phyloP scores from a whole-genome alignment of 2,329 filamentous ascomycete genomes.

The Diaporthe eres region DNA sequence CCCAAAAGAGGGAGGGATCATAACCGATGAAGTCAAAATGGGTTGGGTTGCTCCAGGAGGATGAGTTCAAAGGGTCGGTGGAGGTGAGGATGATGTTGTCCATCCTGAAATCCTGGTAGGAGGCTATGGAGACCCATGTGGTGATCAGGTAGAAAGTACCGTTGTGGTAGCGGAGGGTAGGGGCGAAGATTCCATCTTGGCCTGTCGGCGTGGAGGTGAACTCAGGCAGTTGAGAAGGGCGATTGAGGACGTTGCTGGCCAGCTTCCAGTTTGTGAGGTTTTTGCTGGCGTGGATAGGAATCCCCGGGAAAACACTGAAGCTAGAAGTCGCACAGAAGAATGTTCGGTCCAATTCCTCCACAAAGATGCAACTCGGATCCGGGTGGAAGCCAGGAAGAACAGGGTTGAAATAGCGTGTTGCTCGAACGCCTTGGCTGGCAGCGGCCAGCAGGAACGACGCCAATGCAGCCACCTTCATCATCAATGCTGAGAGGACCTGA shows the following conservation, averaged over 20 bases:
- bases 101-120: background rate
- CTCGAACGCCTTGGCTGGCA: background rate
- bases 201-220: conserved; percentile 49
- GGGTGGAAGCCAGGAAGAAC: conserved; percentile 65
- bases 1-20: conserved; percentile 64
- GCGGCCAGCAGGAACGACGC: background rate
- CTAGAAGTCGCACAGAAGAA: conserved; percentile 67
- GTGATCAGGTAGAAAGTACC: conserved; percentile 52
- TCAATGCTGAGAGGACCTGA: background rate
- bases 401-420: conserved; percentile 54
- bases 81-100: conserved; percentile 40
- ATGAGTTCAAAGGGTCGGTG: conserved; percentile 45
- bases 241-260: conserved; percentile 56
- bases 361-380: conserved; percentile 61
- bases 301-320: conserved; percentile 66
- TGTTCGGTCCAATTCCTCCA: conserved; percentile 56
- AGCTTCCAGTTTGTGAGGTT: conserved; percentile 65
- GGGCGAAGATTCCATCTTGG: conserved; percentile 49
- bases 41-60: conserved; percentile 50
- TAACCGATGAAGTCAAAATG: conserved; percentile 58
- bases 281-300: conserved; percentile 66
- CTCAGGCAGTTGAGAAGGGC: conserved; percentile 58
- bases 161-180: conserved; percentile 51
- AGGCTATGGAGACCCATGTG: conserved; percentile 13
- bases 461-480: background rate